Evolutionary conservation across 2,329 filamentous ascomycete species (phyloP).

Genomic region (Cucurbitaria berberidis): DNA sequence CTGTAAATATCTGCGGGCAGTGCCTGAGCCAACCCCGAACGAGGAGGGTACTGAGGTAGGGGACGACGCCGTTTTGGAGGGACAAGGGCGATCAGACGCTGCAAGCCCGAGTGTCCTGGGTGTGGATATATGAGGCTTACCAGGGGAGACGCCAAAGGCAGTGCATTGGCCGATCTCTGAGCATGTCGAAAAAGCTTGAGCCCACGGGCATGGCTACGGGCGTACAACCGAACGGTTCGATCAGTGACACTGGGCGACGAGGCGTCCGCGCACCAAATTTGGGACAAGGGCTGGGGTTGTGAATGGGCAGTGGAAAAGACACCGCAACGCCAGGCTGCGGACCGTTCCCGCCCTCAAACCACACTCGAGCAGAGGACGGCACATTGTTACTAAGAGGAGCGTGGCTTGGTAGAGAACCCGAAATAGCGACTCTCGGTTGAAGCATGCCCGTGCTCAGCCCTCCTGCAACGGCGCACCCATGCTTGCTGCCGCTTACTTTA

Average conservation of each 20-base stretch:
- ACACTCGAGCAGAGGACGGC: slow-evolving; percentile 27
- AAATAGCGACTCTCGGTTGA: slow-evolving; percentile 37
- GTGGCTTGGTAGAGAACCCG: slow-evolving; percentile 39
- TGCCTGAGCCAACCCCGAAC: slow-evolving; percentile 43
- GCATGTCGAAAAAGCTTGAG: slow-evolving; percentile 38
- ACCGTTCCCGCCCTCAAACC: slow-evolving; percentile 47
- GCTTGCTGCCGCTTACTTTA: slow-evolving; percentile 32
- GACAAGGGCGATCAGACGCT: slow-evolving; percentile 35
- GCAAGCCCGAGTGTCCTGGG: slow-evolving; percentile 39
- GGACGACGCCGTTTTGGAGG: slow-evolving; percentile 10
- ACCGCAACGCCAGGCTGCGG: slow-evolving; percentile 43
- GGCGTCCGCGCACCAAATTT: slow-evolving; percentile 41
- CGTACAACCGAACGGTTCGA: slow-evolving; percentile 46
- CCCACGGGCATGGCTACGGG: slow-evolving; percentile 43
- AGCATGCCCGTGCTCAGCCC: slow-evolving; percentile 38
- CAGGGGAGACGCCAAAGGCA: slow-evolving; percentile 34
- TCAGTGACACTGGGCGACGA: slow-evolving; percentile 35
- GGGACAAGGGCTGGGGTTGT: slow-evolving; percentile 28
- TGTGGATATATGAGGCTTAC: slow-evolving; percentile 25
- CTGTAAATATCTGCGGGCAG: slow-evolving; percentile 50
- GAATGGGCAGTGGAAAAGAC: slow-evolving; percentile 21
- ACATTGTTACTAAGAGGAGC: slow-evolving; percentile 38
- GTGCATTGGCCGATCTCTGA: slow-evolving; percentile 32
- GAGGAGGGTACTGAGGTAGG: slow-evolving; percentile 26
- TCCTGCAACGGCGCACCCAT: slow-evolving; percentile 34